phyloP scores from a whole-genome alignment of 1,284 basidiomycete species.

The Porphyrellus sp. region DNA sequence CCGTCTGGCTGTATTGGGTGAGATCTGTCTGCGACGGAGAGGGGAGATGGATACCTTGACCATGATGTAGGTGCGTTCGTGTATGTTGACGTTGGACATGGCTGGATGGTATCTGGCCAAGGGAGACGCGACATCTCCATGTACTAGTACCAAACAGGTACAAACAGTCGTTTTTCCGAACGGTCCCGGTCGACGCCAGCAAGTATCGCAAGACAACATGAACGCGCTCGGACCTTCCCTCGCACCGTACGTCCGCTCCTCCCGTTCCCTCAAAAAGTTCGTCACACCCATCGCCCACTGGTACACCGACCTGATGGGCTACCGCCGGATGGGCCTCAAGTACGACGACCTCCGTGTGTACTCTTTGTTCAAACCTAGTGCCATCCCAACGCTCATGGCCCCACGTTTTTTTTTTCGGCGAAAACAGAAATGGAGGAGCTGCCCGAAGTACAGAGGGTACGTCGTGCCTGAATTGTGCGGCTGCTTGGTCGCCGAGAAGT shows the following conservation, averaged over 20 bases:
- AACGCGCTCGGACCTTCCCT: constrained; percentile 77
- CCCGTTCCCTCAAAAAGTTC: constrained; percentile 61
- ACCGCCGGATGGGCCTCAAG: constrained; percentile 86
- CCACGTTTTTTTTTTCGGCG: background rate
- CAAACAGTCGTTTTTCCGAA: constrained; percentile 33
- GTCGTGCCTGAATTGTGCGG: constrained; percentile 9
- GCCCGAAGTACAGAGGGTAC: constrained; percentile 80
- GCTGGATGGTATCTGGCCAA: constrained; percentile 37
- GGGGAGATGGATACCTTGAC: constrained; percentile 56
- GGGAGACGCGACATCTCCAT: background rate
- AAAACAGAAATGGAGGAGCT: constrained; percentile 82
- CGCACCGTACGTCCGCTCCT: constrained; percentile 73
- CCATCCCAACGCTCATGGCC: constrained; percentile 7
- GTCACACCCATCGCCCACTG: constrained; percentile 81
- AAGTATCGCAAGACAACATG: constrained; percentile 30
- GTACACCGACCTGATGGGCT: constrained; percentile 82
- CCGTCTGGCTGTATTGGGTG: constrained; percentile 76
- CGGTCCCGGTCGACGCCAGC: background rate
- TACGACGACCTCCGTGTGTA: constrained; percentile 91
- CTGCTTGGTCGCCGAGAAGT: background rate
- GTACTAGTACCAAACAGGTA: constrained; percentile 36
- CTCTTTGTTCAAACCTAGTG: constrained; percentile 4
- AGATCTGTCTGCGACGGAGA: background rate
- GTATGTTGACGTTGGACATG: constrained; percentile 39
- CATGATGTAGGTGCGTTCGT: constrained; percentile 87